phyloP scores from a whole-genome alignment of 192 early-diverging fungal genomes.

The Coemansia sp. region DNA sequence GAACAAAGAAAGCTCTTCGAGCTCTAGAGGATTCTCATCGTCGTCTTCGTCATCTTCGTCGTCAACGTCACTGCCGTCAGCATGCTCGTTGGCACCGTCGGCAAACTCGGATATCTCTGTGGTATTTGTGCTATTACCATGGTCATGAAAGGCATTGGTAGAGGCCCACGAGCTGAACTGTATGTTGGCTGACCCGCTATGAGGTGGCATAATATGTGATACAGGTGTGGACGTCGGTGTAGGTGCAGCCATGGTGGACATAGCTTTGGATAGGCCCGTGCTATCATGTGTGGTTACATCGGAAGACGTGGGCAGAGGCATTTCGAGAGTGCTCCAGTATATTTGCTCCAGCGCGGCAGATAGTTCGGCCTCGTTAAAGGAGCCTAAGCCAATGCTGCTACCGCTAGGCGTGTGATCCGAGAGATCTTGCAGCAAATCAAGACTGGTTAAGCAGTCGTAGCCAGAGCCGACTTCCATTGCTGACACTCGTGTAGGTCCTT shows the following conservation, averaged over 20 bases:
- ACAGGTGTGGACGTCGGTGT: conserved; percentile 27
- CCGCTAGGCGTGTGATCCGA: not conserved
- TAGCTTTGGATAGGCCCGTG: not conserved
- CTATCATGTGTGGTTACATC: conserved; percentile 6
- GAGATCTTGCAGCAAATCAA: not conserved
- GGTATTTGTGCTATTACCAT: not conserved
- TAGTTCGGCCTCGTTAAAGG: conserved; percentile 44
- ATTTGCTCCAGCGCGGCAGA: conserved; percentile 53
- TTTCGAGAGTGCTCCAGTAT: conserved; percentile 37
- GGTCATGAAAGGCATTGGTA: not conserved
- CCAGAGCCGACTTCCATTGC: not conserved
- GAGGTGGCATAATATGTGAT: not conserved
- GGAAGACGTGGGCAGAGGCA: conserved; percentile 16
- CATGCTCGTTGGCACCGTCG: not conserved
- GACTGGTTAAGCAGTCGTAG: not conserved
- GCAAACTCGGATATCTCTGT: not conserved
- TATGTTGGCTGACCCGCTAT: conserved; percentile 12
- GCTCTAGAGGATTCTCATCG: conserved; percentile 36
- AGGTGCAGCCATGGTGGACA: conserved; percentile 9
- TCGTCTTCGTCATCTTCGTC: conserved; percentile 16
- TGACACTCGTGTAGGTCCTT: not conserved
- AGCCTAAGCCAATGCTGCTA: conserved; percentile 10
- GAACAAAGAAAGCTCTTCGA: conserved; percentile 51
- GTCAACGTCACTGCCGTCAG: not conserved
- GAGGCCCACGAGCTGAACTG: conserved; percentile 8